A percentile compares a stretch with the other conserved stretches of the same genome.
Conservation (phyloP, 2,329 filamentous ascomycete genomes). For the Spiromastix sp. region DNA sequence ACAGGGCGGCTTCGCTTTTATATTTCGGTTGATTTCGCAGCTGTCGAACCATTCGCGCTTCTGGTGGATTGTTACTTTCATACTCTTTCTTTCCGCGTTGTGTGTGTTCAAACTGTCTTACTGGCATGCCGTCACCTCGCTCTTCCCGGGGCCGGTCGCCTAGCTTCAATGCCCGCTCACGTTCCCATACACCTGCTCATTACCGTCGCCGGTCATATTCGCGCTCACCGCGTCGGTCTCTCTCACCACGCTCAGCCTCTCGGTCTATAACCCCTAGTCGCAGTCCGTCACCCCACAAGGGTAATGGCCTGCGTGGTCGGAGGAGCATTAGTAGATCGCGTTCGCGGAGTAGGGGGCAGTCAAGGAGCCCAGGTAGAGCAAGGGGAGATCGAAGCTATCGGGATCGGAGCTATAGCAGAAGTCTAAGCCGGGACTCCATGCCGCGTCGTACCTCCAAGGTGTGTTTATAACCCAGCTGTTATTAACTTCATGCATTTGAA, state of each 20-base stretch:
- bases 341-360: slow-evolving; percentile 16
- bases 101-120: no score
- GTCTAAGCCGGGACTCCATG: slow-evolving; percentile 19
- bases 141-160: slow-evolving; percentile 19
- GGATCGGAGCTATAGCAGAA: slow-evolving; percentile 27
- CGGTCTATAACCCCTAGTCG: slow-evolving; percentile 21
- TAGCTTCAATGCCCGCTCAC: slow-evolving; percentile 12
- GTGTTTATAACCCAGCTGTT: neutral
- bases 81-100: no score
- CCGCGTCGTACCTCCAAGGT: slow-evolving; percentile 27
- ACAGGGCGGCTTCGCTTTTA: no score
- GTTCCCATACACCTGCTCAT: slow-evolving; percentile 10
- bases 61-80: no score
- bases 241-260: slow-evolving; percentile 24
- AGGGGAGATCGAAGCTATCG: slow-evolving; percentile 29
- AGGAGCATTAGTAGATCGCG: slow-evolving; percentile 20
- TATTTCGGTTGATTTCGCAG: no score
- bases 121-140: slow-evolving; percentile 15
- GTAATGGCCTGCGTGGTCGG: slow-evolving; percentile 16
- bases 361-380: slow-evolving; percentile 29
- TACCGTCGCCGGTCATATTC: slow-evolving; percentile 5
- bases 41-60: no score
- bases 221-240: slow-evolving; percentile 14
- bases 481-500: no score
- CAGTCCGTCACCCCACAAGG: slow-evolving; percentile 17